phyloP scores from a whole-genome alignment of 176 grass and related monocot species.

The Poa pratensis region DNA sequence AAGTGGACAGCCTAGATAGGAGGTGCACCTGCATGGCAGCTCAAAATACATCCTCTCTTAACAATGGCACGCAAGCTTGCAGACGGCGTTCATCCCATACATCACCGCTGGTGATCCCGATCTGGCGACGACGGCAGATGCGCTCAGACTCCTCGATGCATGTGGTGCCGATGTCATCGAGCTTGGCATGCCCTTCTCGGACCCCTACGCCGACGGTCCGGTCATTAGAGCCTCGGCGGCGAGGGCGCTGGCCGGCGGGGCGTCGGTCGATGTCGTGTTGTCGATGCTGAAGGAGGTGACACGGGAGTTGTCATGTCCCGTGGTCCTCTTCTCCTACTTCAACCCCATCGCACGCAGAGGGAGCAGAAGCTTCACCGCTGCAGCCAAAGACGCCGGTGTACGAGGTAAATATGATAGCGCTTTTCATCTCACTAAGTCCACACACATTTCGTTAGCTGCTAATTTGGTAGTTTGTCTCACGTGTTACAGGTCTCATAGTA shows the following conservation, averaged over 20 bases:
- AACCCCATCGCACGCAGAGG: slow-evolving; percentile 64
- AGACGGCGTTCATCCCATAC: slow-evolving; percentile 76
- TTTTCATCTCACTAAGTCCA: neutral
- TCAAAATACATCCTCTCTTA: no score
- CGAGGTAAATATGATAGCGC: slow-evolving; percentile 43
- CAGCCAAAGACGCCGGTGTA: slow-evolving; percentile 51
- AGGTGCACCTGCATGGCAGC: no score
- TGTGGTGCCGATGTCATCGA: slow-evolving; percentile 86
- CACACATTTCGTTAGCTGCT: neutral
- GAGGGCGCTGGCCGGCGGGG: slow-evolving; percentile 63
- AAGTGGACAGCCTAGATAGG: no score
- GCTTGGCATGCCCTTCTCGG: slow-evolving; percentile 82
- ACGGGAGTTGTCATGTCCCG: slow-evolving; percentile 75
- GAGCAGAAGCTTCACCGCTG: slow-evolving; percentile 55
- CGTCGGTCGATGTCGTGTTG: slow-evolving; percentile 48
- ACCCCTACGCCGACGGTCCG: slow-evolving; percentile 72
- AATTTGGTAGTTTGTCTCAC: neutral
- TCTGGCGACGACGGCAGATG: slow-evolving; percentile 68
- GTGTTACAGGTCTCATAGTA: slow-evolving; percentile 65
- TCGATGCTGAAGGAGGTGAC: slow-evolving; percentile 84
- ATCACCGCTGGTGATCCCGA: slow-evolving; percentile 93
- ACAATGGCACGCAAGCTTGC: neutral
- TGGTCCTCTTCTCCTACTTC: slow-evolving; percentile 84
- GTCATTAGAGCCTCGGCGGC: slow-evolving; percentile 75
- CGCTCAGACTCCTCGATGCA: slow-evolving; percentile 71